Conservation (phyloP, 768 basidiomycete species). For the Lanmaoa pseudosensibilis region DNA sequence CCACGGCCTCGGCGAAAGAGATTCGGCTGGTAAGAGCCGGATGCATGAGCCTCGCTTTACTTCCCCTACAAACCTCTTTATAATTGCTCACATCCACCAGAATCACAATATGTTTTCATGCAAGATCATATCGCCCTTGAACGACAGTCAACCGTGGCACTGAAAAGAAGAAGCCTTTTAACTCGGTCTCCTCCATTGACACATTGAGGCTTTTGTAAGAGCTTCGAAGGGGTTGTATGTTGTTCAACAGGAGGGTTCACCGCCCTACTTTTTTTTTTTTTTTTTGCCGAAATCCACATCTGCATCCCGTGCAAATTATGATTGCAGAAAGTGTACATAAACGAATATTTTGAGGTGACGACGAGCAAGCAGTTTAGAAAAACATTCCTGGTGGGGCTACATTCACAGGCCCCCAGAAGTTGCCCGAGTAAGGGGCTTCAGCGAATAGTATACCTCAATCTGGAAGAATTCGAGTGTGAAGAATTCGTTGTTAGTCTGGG, state of each 20-base stretch:
- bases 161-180: no score
- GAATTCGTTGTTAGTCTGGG: no score
- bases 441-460: background rate
- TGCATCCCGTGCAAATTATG: background rate
- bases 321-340: background rate
- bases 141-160: background rate
- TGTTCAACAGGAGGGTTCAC: background rate
- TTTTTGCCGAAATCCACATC: background rate
- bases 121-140: background rate
- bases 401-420: background rate
- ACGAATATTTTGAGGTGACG: background rate
- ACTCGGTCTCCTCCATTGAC: no score
- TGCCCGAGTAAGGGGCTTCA: background rate
- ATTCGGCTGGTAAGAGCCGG: background rate
- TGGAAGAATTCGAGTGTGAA: background rate
- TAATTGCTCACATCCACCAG: background rate
- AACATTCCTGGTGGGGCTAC: background rate
- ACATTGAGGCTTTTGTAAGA: background rate
- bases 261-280: background rate
- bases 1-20: no score
- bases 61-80: background rate
- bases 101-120: background rate
- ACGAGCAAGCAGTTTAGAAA: no score
- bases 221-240: background rate
- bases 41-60: background rate